Base-by-base conservation (phyloP, 75 land plant genomes). In the Pinus albicaulis region DNA sequence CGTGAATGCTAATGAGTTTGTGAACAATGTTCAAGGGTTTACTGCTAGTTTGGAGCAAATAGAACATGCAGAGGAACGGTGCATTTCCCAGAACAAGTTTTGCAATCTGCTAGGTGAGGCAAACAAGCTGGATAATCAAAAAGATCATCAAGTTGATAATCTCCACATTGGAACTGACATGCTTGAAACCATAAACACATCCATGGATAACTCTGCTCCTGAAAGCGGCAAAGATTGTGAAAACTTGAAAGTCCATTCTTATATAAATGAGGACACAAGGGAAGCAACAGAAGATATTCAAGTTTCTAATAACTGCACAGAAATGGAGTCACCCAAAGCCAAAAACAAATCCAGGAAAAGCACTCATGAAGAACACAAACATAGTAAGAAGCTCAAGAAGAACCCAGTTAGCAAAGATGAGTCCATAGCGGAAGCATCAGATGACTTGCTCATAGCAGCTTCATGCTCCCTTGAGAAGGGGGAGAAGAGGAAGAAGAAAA, bases 401-500 rank as follows among this genome's bases (percentile, higher is more conserved):
- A 76, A 59, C 22, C 41, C 61, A 66, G 53, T n/a, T 2, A 22
- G 24, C 11, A 14, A 38, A n/a, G 62, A 57, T 34, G 76, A 75
- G 28, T 13, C 3, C 10, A 72, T 57, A 5, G 19, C 20, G 36
- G 71, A 59, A 60, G 66, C 62, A 34, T 64, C 38, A 34, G 2
- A 57, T 64, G 76, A 70, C 28, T 23, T 65, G 6, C 25, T n/a
- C 5, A n/a, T 36, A 52, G 56, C 26, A 11, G 28, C 28, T 53
- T 52, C 28, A 65, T 24, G 31, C 25, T 38, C 55, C 19, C 56
- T 76, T 36, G 24, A 62, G 81, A 64, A 24, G 61, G 75, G 28
- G 56, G 34, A 26, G 26, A 34, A 22, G 5, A 38, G 23, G 53
- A 77, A 78, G 52, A 80, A 80, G 66, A 80, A 56, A 68, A 68